These are phyloP conservation scores for Zopfia rhizophila DNA, from an alignment of 2,329 filamentous ascomycete genomes.

Conservation along the genomic window DNA sequence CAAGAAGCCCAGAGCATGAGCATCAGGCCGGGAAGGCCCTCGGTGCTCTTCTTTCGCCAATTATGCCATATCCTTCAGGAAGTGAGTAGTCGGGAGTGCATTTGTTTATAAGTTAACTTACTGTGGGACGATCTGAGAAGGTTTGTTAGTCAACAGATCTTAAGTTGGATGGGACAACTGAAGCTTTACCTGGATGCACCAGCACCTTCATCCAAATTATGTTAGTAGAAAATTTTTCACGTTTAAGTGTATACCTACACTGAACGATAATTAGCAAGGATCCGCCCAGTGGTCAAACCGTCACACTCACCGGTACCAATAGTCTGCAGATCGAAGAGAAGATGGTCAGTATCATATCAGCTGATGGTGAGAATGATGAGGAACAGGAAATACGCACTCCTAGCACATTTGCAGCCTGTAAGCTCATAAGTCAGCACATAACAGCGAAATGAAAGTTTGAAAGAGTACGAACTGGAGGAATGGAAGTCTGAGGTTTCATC, in stretches of 20 bases:
- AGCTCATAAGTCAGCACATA: constrained; percentile 31
- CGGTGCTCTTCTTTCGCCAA: constrained; percentile 69
- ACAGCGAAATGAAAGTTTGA: background rate
- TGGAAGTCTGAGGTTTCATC: constrained; percentile 42
- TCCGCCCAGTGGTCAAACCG: background rate
- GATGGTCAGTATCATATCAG: constrained; percentile 2
- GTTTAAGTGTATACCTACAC: constrained; percentile 23
- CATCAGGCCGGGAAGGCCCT: constrained; percentile 69
- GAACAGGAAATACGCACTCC: constrained; percentile 41
- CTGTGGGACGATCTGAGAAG: constrained; percentile 49
- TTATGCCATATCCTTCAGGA: constrained; percentile 67
- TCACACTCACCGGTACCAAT: constrained; percentile 51
- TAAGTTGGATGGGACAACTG: background rate
- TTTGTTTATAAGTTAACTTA: constrained; percentile 10
- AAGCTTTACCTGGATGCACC: constrained; percentile 53
- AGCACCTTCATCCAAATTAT: constrained; percentile 41
- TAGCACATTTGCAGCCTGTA: constrained; percentile 51
- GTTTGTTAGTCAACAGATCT: constrained; percentile 32
- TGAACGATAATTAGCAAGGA: constrained; percentile 16
- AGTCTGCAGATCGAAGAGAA: constrained; percentile 34
- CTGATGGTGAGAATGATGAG: background rate
- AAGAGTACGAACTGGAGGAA: constrained; percentile 41
- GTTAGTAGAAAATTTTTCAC: constrained; percentile 27
- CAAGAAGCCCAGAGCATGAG: constrained; percentile 72
- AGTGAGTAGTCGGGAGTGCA: constrained; percentile 19